These are phyloP conservation scores for Eucalyptus marginata DNA, from an alignment of 345 rosid species.

Conservation along the genomic window DNA sequence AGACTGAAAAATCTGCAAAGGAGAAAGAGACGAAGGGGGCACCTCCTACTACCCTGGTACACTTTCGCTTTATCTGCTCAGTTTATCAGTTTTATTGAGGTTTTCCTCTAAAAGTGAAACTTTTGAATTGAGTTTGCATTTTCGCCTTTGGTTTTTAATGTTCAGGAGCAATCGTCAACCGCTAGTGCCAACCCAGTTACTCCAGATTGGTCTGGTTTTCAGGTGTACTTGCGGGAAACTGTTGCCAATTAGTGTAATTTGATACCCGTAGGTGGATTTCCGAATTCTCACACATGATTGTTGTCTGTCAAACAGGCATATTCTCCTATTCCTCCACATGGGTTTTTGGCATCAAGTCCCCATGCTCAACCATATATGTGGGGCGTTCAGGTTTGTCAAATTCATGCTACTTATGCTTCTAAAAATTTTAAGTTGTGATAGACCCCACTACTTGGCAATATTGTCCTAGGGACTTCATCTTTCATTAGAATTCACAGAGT, in stretches of 20 bases:
- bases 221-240: conserved; percentile 32
- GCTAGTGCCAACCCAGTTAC: conserved; percentile 47
- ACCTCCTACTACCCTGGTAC: conserved; percentile 57
- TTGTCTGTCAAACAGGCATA: conserved; percentile 48
- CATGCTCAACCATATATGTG: conserved; percentile 99
- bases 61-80: neutral
- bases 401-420: neutral
- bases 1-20: conserved; percentile 54
- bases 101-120: neutral
- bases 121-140: neutral
- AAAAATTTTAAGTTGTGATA: neutral
- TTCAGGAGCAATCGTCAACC: conserved; percentile 64
- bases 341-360: conserved; percentile 92
- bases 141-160: neutral
- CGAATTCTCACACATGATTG: neutral
- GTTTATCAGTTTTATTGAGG: neutral
- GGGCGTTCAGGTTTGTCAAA: conserved; percentile 86
- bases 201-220: conserved; percentile 96
- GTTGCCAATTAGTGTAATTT: neutral
- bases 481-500: neutral
- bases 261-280: neutral
- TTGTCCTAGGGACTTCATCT: neutral
- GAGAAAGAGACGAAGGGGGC: conserved; percentile 27
- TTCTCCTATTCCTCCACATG: conserved; percentile 93
- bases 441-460: neutral